Conservation (phyloP, 2,329 filamentous ascomycete species). For the Fusarium oxysporum region DNA sequence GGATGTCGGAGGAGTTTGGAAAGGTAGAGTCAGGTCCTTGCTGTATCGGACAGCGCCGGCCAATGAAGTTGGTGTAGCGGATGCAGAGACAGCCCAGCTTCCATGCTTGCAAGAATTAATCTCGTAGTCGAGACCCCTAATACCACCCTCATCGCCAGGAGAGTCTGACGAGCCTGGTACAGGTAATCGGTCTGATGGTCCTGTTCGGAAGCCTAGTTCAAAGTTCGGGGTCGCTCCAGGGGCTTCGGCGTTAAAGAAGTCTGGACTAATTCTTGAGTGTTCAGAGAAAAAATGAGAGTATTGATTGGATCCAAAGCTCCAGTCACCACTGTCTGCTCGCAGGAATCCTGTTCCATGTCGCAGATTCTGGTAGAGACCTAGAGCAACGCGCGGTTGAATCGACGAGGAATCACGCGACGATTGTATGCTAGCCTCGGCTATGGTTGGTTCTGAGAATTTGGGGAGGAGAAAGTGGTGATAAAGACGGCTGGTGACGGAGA, state of each 20-base stretch:
- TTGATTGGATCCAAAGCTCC: slow-evolving; percentile 46
- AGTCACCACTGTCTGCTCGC: slow-evolving; percentile 57
- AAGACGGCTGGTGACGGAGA: slow-evolving; percentile 52
- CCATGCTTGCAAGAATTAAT: slow-evolving; percentile 46
- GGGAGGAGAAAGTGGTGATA: slow-evolving; percentile 50
- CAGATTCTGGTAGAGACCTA: slow-evolving; percentile 51
- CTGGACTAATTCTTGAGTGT: slow-evolving; percentile 48
- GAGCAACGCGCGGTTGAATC: slow-evolving; percentile 45
- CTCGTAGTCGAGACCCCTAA: slow-evolving; percentile 53
- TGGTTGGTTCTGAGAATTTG: slow-evolving; percentile 46
- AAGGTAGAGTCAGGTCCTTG: slow-evolving; percentile 48
- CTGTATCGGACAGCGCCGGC: slow-evolving; percentile 52
- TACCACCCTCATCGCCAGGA: slow-evolving; percentile 47
- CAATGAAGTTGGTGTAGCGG: slow-evolving; percentile 42
- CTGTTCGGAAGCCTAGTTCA: slow-evolving; percentile 56
- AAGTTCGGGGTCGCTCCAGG: slow-evolving; percentile 52
- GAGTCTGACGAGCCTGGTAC: slow-evolving; percentile 22
- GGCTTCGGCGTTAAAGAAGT: slow-evolving; percentile 47
- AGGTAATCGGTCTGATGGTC: slow-evolving; percentile 22
- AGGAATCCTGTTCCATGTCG: slow-evolving; percentile 52
- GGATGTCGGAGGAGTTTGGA: slow-evolving; percentile 35
- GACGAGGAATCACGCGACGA: slow-evolving; percentile 33
- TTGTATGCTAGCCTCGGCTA: slow-evolving; percentile 53
- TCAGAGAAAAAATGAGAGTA: slow-evolving; percentile 50
- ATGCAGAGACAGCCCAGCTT: slow-evolving; percentile 57